A percentile compares a stretch with the other conserved stretches of the same genome.
Conservation (phyloP, 768 basidiomycete genomes). For the Naematelia aurantialba region DNA sequence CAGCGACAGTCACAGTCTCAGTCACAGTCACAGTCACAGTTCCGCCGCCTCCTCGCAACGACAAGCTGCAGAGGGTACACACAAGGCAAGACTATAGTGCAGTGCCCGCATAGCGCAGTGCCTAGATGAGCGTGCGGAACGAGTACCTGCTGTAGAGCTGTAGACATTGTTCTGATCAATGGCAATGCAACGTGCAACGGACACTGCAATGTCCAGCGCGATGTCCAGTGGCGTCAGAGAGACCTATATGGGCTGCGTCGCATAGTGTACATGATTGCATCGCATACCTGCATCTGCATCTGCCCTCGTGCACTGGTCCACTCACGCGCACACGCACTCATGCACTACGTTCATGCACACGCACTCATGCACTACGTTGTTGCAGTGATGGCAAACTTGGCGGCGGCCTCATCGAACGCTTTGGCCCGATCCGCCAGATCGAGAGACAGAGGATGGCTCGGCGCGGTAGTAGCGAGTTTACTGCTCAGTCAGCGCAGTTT, state of each 20-base stretch:
- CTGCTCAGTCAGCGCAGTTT: conserved; percentile 22
- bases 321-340: no score
- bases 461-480: conserved; percentile 36
- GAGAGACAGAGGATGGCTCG: conserved; percentile 48
- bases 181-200: no score
- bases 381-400: conserved; percentile 46
- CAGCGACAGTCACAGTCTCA: conserved; percentile 2
- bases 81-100: conserved; percentile 8
- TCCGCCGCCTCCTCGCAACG: no score
- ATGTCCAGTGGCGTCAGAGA: no score
- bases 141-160: no score
- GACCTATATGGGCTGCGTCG: no score
- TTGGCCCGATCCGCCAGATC: conserved; percentile 48
- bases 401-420: conserved; percentile 52
- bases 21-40: conserved; percentile 1
- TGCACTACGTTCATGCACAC: no score
- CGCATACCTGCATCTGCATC: not conserved
- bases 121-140: not conserved
- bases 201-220: no score
- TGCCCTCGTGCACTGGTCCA: no score
- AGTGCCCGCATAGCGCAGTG: not conserved
- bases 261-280: not conserved
- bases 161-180: no score
- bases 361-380: no score
- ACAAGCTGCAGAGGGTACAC: no score